Conservation (phyloP, 352 stramenopile species). For the Achlya hypogyna region DNA sequence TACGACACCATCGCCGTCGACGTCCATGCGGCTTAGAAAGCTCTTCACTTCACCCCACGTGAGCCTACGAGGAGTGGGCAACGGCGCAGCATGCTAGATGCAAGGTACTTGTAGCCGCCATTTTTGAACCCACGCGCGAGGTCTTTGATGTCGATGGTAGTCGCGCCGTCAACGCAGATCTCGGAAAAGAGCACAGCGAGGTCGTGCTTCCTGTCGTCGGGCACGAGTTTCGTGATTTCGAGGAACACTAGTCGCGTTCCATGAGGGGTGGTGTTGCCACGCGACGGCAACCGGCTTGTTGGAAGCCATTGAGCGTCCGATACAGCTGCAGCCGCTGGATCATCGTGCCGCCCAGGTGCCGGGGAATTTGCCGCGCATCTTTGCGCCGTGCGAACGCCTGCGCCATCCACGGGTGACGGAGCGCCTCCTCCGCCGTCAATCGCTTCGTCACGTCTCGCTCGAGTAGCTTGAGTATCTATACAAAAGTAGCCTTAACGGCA, state of each 20-base stretch:
- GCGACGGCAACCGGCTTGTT: conserved; percentile 46
- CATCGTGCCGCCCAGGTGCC: conserved; percentile 46
- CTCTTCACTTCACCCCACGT: conserved; percentile 47
- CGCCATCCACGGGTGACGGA: conserved; percentile 61
- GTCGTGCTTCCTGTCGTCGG: conserved; percentile 45
- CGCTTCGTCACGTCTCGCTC: conserved; percentile 34
- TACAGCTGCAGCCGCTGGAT: conserved; percentile 70
- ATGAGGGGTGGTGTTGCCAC: neutral
- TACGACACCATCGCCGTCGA: conserved; percentile 53
- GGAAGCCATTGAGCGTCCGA: conserved; percentile 56
- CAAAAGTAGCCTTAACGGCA: neutral
- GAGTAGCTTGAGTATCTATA: conserved; percentile 26
- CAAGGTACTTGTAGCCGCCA: conserved; percentile 33
- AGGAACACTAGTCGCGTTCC: conserved; percentile 25
- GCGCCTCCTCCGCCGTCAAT: conserved; percentile 45
- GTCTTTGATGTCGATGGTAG: conserved; percentile 41
- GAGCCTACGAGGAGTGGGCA: conserved; percentile 26
- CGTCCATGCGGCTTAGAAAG: conserved; percentile 49
- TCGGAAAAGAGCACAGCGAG: conserved; percentile 60
- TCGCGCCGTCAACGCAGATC: conserved; percentile 38
- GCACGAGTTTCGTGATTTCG: conserved; percentile 42
- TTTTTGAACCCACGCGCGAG: conserved; percentile 42
- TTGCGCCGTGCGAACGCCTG: conserved; percentile 13
- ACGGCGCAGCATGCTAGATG: neutral
- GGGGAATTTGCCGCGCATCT: conserved; percentile 12